Conservation (phyloP, 169 alveolate species). For the Cystoisospora suis region DNA sequence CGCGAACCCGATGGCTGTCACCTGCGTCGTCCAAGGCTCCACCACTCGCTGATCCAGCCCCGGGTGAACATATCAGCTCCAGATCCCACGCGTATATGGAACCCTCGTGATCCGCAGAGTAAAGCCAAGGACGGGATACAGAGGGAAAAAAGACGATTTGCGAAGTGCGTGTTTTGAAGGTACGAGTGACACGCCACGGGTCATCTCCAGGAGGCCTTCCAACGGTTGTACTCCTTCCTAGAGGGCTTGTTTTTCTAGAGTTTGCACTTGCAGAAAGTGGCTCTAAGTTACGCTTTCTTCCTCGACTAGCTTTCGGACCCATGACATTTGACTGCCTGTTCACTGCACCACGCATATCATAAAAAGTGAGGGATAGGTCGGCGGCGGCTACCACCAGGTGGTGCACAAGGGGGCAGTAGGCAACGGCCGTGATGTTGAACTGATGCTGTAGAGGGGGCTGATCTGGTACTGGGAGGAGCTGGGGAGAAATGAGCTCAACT, state of each 20-base stretch:
- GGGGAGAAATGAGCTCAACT: background rate
- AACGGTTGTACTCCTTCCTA: background rate
- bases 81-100: slow-evolving; percentile 39
- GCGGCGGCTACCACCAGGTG: background rate
- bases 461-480: background rate
- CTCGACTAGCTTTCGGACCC: background rate
- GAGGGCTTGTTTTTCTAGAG: background rate
- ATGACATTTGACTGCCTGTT: background rate
- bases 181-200: background rate
- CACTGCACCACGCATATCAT: background rate
- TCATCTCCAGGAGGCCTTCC: background rate
- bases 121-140: background rate
- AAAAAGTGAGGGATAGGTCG: slow-evolving; percentile 21
- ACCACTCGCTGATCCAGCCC: background rate
- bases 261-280: background rate
- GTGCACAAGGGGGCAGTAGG: slow-evolving; percentile 18
- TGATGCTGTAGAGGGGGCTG: background rate
- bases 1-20: background rate
- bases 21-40: background rate
- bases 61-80: background rate
- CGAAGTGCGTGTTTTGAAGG: slow-evolving; percentile 30
- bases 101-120: slow-evolving; percentile 31
- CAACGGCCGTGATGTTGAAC: background rate
- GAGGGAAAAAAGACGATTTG: background rate
- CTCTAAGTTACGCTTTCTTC: background rate